Evolutionary conservation across 495 filamentous ascomycete species (phyloP).

Genomic region (Aspergillus wentii): DNA sequence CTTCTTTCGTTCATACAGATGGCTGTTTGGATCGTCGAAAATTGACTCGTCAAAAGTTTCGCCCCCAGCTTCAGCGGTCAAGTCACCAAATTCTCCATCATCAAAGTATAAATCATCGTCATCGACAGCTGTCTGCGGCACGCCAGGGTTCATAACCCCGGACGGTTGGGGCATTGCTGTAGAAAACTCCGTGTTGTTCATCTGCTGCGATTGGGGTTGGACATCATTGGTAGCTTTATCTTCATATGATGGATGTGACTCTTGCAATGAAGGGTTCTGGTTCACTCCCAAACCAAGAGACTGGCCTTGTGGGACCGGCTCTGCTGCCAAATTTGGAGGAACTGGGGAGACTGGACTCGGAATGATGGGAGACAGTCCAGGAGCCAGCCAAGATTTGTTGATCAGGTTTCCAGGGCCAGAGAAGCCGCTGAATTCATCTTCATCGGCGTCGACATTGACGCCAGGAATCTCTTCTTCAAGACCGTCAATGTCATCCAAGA

Average conservation of each 20-base stretch:
- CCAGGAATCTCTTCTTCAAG: slow-evolving; percentile 75
- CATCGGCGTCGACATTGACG: slow-evolving; percentile 63
- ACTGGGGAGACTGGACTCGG: slow-evolving; percentile 30
- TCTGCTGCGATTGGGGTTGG: not conserved
- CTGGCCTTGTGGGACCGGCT: not conserved
- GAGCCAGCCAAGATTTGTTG: slow-evolving; percentile 33
- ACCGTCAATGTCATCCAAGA: slow-evolving; percentile 64
- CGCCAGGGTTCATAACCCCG: slow-evolving; percentile 1
- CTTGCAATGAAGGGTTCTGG: not conserved
- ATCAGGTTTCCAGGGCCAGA: slow-evolving; percentile 25
- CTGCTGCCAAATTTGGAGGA: not conserved
- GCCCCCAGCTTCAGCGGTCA: slow-evolving; percentile 43
- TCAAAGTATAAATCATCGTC: slow-evolving; percentile 82
- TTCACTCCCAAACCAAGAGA: not conserved
- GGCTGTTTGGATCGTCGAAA: slow-evolving; percentile 61
- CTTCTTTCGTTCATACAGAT: slow-evolving; percentile 40
- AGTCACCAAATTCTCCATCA: slow-evolving; percentile 64
- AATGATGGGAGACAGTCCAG: slow-evolving; percentile 32
- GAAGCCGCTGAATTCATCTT: slow-evolving; percentile 38
- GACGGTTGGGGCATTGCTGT: slow-evolving; percentile 1
- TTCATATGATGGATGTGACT: not conserved
- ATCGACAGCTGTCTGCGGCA: slow-evolving; percentile 23
- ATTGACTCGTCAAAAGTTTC: slow-evolving; percentile 71
- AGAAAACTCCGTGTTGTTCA: not conserved
- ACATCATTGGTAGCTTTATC: not conserved